Percentiles rank a stretch among this genome's conserved stretches.
Conservation (phyloP, 1,284 basidiomycete species). For the Marasmius fiardii region DNA sequence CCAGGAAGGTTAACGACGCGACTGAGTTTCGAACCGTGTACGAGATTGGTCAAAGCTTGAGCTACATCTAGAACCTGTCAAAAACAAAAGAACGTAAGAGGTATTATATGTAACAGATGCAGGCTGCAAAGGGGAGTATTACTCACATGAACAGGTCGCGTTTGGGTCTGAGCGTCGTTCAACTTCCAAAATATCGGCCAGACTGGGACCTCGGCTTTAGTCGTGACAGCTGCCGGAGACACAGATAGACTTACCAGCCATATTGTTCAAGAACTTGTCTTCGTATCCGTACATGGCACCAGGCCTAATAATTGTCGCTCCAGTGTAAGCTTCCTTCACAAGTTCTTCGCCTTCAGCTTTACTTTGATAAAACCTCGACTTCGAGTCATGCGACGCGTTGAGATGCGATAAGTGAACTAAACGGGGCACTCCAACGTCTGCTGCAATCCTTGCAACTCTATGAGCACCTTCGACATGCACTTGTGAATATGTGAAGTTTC, state of each 20-base stretch:
- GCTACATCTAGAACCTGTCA: constrained; percentile 89
- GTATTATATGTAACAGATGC: constrained; percentile 1
- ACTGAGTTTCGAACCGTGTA: constrained; percentile 57
- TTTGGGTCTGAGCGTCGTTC: constrained; percentile 83
- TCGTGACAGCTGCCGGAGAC: constrained; percentile 8
- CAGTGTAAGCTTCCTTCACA: constrained; percentile 83
- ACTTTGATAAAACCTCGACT: constrained; percentile 83
- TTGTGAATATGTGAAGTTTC: constrained; percentile 81
- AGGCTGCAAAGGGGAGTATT: constrained; percentile 17
- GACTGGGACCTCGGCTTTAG: constrained; percentile 43
- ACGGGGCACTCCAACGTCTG: constrained; percentile 76
- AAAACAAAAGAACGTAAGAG: constrained; percentile 5
- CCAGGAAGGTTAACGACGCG: constrained; percentile 86
- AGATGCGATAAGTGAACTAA: constrained; percentile 96
- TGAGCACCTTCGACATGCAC: constrained; percentile 81
- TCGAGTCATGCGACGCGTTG: constrained; percentile 80
- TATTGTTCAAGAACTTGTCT: constrained; percentile 92
- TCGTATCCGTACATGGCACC: constrained; percentile 89
- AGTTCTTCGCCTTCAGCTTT: constrained; percentile 91
- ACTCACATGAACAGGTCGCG: constrained; percentile 89
- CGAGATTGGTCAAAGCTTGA: constrained; percentile 82
- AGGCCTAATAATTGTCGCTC: constrained; percentile 90
- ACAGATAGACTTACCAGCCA: constrained; percentile 65
- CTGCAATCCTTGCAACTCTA: constrained; percentile 80
- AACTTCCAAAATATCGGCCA: constrained; percentile 96